Evolutionary conservation across 148 eudicot genomes (phyloP).

Genomic region (Rhododendron ferrugineum): DNA sequence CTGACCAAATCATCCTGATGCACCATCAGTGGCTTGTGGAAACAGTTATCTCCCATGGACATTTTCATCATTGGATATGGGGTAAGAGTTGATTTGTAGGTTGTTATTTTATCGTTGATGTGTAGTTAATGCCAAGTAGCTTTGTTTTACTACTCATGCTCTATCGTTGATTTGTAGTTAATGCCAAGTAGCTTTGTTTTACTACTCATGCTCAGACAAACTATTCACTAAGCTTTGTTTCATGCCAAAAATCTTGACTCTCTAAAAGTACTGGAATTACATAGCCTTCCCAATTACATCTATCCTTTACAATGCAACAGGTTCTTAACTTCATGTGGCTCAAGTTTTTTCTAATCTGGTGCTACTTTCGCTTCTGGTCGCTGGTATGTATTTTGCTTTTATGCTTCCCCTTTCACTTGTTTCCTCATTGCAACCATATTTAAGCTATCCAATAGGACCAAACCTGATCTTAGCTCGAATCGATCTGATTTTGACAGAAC

Average conservation of each 20-base stretch:
- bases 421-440: neutral
- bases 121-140: neutral
- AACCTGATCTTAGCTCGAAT: conserved; percentile 2
- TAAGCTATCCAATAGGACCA: neutral
- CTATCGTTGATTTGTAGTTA: neutral
- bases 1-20: conserved; percentile 7
- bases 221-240: neutral
- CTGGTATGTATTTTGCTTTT: conserved; percentile 43
- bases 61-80: conserved; percentile 92
- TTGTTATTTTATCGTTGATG: neutral
- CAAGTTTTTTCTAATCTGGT: conserved; percentile 90
- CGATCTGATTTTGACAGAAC: neutral
- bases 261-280: neutral
- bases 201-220: neutral
- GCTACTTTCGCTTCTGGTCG: conserved; percentile 88
- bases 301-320: conserved; percentile 33
- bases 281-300: neutral
- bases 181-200: neutral
- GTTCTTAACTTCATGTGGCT: conserved; percentile 97
- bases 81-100: conserved; percentile 49
- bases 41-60: conserved; percentile 68
- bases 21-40: conserved; percentile 68
- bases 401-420: neutral
- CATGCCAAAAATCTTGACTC: neutral
- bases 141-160: neutral